Conservation (phyloP, 768 basidiomycete genomes). For the Collybiopsis luxurians region DNA sequence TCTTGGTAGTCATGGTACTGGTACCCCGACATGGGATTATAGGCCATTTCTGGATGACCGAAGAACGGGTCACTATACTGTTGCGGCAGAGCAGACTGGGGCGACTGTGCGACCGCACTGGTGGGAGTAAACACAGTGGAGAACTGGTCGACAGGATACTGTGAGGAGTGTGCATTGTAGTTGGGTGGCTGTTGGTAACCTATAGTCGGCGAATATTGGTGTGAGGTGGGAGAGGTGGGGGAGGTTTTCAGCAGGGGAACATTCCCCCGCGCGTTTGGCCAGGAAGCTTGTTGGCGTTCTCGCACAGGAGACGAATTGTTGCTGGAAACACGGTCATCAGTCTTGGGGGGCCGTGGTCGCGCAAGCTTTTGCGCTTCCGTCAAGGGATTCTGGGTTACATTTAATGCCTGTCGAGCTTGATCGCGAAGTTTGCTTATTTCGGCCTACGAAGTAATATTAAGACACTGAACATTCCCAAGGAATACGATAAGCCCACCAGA, state of each 20-base stretch:
- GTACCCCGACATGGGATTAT: constrained; percentile 3
- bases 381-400: not conserved
- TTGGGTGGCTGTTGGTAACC: not conserved
- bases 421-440: not conserved
- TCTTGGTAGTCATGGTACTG: constrained; percentile 5
- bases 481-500: constrained; percentile 37
- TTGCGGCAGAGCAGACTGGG: not conserved
- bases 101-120: not conserved
- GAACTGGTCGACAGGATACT: not conserved
- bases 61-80: constrained; percentile 1
- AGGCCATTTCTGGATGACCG: not conserved
- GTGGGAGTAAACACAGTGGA: not conserved
- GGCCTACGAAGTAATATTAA: not conserved
- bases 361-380: constrained; percentile 1
- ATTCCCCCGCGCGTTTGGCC: not conserved
- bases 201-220: not conserved
- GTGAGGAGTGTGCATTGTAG: not conserved
- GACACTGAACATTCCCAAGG: too few species aligned
- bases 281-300: not conserved
- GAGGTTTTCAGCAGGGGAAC: not conserved
- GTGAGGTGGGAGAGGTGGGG: not conserved
- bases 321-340: not conserved
- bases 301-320: not conserved
- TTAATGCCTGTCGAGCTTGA: not conserved
- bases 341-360: not conserved